Conservation (phyloP, 2,329 filamentous ascomycete species). For the Dendrostoma leiphaemia region DNA sequence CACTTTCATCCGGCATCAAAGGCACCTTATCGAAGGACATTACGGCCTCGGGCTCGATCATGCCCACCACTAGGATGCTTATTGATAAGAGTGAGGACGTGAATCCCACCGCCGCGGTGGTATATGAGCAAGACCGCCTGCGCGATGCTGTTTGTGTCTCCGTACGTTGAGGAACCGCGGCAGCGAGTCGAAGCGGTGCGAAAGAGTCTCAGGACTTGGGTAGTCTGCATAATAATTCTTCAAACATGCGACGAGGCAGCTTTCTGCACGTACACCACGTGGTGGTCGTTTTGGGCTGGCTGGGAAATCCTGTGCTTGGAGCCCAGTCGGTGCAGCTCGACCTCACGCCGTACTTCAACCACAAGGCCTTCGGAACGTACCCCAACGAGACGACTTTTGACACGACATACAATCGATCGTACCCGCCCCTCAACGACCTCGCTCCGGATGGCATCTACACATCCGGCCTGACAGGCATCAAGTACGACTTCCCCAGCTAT, state of each 20-base stretch:
- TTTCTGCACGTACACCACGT: neutral
- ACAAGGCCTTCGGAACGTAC: slow-evolving; percentile 43
- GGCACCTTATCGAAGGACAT: neutral
- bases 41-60: neutral
- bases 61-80: neutral
- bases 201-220: too few species aligned
- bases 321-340: slow-evolving; percentile 28
- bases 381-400: slow-evolving; percentile 47
- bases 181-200: too few species aligned
- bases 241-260: neutral
- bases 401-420: slow-evolving; percentile 35
- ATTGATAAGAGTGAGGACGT: neutral
- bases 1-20: neutral
- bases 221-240: too few species aligned
- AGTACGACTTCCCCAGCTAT: slow-evolving; percentile 42
- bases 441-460: slow-evolving; percentile 29
- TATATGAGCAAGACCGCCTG: too few species aligned
- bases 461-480: slow-evolving; percentile 38
- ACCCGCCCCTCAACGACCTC: slow-evolving; percentile 32
- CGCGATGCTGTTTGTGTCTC: too few species aligned
- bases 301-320: neutral
- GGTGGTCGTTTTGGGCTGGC: neutral
- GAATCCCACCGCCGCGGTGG: too few species aligned
- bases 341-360: slow-evolving; percentile 40
- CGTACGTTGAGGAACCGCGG: too few species aligned